Evolutionary conservation across 306 rosid species (phyloP), one percentile per base, ranked within the genome.

Genomic region (Fagus crenata): DNA sequence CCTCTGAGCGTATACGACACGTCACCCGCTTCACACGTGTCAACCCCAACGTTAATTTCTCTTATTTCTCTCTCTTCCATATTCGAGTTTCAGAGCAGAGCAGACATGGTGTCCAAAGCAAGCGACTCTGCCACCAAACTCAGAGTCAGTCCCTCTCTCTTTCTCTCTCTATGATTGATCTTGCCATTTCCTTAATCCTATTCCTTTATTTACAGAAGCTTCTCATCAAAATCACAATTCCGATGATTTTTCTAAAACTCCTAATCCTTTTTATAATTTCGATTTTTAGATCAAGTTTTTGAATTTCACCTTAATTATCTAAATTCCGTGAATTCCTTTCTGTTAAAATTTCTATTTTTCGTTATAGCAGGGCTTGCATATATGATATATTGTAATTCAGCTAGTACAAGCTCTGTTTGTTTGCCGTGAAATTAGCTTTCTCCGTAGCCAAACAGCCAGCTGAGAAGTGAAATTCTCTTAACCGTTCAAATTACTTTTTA

Each of bases 21-120:
- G 69, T 65, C 72, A 49, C 31, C 13, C 42, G 7, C 33, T 33
- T 51, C 18, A 43, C 46, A 35, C 63, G 53, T 67, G 60, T 65
- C 54, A 37, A 67, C 1, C 13, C 11, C 70, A 65, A 65, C 36
- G 39, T 70, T 39, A 49, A 40, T 79, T 78, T 60, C 35, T 53
- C 53, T 14, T 64, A 72, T 72, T 37, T 41, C 12, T 43, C 55
- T 32, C 69, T 77, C 72, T 36, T 42, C 80, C 79, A 63, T n/a
- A 73, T 51, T 77, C 79, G 72, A 64, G 75, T 33, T 39, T 46
- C 77, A 53, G 46, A 64, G 51, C 67, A 69, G 82, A 70, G 75
- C 76, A 63, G 69, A 89, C 81, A 87, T 89, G 89, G 90, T 78
- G 54, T 84, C 93, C 90, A 86, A 83, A 76, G 86, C 92, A 8